Base-by-base conservation (phyloP, 805 yeast genomes). In the Teunomyces aglyptinius region DNA sequence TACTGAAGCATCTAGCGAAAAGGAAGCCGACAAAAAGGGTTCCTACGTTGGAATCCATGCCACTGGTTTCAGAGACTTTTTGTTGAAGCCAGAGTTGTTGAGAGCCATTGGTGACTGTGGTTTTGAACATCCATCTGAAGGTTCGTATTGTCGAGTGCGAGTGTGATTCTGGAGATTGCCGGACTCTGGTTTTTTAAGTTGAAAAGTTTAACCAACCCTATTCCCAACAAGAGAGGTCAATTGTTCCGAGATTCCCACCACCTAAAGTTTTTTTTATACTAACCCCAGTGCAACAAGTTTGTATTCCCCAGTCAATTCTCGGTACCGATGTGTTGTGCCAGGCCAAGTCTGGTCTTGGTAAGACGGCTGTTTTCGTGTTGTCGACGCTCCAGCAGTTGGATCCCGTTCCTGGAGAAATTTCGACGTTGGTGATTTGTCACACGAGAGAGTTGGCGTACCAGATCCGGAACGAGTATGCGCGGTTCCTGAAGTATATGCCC, bases 331-430 rank as follows among this genome's bases (percentile, higher is more conserved):
- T 92, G 49, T 75, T 92, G 57, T 94, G 99, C 77, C 99, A 92
- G 79, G 99, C 99, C 71, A 92, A 94, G 77, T 94, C 99, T 40
- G 99, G 99, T 86, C 80, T 94, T 58, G 99, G 99, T 84, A 92
- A 92, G 71, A 92, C 99, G 49, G 99, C 99, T 39, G 98, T 92
- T 47, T 92, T 92, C 60, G 98, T 92, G 50, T 79, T 92, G 61
- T 88, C 97, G 20, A 92, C 99, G 52, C 80, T 92, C 65, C 98
- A 92, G 74, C 97, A 92, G 75, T 79, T 92, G 63, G 98, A 94
- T 64, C 98, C 99, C 39, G 89, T 92, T 57, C 89, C 96, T 51
- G 99, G 98, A 63, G 98, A 92, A 72, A 86, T 94, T 54, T 82
- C 96, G 45, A 92, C 96, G 46, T 77, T 94, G 62, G 98, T 92